Percentiles rank a stretch among this genome's conserved stretches.
These are phyloP conservation scores for Colletotrichum sp. DNA, from an alignment of 2,329 filamentous ascomycete species.

Conservation along the genomic window DNA sequence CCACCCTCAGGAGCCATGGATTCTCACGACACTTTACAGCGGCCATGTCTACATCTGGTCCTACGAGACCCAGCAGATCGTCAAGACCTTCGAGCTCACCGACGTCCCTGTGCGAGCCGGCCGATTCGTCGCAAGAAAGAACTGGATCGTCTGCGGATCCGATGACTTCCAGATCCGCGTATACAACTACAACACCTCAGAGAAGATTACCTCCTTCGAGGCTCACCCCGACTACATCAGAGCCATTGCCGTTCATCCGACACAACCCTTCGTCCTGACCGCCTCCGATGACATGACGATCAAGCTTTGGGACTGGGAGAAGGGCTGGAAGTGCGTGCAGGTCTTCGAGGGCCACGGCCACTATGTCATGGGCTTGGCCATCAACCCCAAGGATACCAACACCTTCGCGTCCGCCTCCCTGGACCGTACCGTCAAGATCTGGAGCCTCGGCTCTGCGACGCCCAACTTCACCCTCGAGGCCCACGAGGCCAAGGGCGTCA, in stretches of 20 bases:
- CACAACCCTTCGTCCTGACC: slow-evolving; percentile 93
- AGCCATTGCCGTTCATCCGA: slow-evolving; percentile 93
- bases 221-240: slow-evolving; percentile 98
- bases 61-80: slow-evolving; percentile 93
- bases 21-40: slow-evolving; percentile 90
- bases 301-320: slow-evolving; percentile 99
- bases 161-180: slow-evolving; percentile 83
- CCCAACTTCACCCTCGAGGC: slow-evolving; percentile 97
- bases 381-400: slow-evolving; percentile 97
- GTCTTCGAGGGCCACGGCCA: slow-evolving; percentile 96
- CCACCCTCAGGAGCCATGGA: slow-evolving; percentile 96
- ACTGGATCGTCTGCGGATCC: slow-evolving; percentile 96
- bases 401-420: slow-evolving; percentile 92
- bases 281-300: slow-evolving; percentile 99
- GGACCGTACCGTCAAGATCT: slow-evolving; percentile 97
- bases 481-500: slow-evolving; percentile 96
- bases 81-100: slow-evolving; percentile 98
- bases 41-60: slow-evolving; percentile 99
- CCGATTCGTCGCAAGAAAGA: slow-evolving; percentile 96
- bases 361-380: slow-evolving; percentile 95
- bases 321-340: slow-evolving; percentile 96
- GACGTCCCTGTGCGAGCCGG: slow-evolving; percentile 97
- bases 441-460: slow-evolving; percentile 91
- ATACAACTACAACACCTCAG: slow-evolving; percentile 99
- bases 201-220: slow-evolving; percentile 97